phyloP scores from a whole-genome alignment of 129 eudicot genomes.

The Solidago caesia region DNA sequence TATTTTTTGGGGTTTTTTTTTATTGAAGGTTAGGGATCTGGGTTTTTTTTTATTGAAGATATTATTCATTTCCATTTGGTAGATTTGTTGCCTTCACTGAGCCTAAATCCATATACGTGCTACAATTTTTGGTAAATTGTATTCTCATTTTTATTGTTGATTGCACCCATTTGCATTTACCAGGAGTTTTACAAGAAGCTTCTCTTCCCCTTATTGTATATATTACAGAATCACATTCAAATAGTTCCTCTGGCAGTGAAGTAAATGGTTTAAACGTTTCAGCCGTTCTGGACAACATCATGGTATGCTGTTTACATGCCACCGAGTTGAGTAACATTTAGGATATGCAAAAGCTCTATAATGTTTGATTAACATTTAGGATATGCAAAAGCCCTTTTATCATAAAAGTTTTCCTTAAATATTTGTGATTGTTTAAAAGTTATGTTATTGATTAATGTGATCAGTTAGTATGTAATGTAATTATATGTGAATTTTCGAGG shows the following conservation, averaged over 20 bases:
- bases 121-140: too few relatives aligned
- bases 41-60: too few relatives aligned
- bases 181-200: constrained; percentile 10
- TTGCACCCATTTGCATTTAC: neutral
- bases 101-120: too few relatives aligned
- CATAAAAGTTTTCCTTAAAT: too few relatives aligned
- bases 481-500: neutral
- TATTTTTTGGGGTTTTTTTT: too few relatives aligned
- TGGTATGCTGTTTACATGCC: constrained; percentile 35
- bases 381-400: too few relatives aligned
- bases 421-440: too few relatives aligned
- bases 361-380: too few relatives aligned
- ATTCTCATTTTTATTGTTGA: too few relatives aligned
- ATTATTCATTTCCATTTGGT: too few relatives aligned
- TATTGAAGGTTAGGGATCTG: too few relatives aligned
- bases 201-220: neutral
- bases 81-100: too few relatives aligned
- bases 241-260: constrained; percentile 63
- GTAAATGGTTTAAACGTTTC: constrained; percentile 51
- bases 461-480: neutral
- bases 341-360: neutral
- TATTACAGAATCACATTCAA: constrained; percentile 61
- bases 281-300: constrained; percentile 28
- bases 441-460: neutral
- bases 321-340: neutral